Evolutionary conservation across 1,284 basidiomycete species (phyloP).

Genomic region (Xerocomus nothofagi): DNA sequence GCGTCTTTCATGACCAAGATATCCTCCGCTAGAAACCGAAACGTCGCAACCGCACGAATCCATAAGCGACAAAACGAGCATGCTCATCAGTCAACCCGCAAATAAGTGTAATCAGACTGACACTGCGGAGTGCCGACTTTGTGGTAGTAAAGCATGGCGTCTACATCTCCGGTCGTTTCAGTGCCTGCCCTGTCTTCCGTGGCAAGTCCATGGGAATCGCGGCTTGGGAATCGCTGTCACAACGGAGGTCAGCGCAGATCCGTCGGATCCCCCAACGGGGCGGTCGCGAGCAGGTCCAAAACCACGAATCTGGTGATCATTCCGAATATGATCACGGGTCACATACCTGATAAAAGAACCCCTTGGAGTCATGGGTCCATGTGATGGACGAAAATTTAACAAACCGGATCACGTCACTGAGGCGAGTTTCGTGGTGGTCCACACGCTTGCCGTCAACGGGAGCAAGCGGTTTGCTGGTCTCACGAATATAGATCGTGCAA

Average conservation of each 20-base stretch:
- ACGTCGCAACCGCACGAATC: constrained; percentile 7
- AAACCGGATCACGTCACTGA: constrained; percentile 67
- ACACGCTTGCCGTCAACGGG: constrained; percentile 39
- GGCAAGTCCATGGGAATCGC: constrained; percentile 48
- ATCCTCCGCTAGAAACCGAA: constrained; percentile 55
- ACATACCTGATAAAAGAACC: constrained; percentile 79
- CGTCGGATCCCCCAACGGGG: constrained; percentile 1
- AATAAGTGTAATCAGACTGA: constrained; percentile 35
- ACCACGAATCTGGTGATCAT: not conserved
- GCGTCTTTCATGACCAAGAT: constrained; percentile 64
- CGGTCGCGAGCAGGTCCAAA: not conserved
- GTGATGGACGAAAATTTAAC: constrained; percentile 74
- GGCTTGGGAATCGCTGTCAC: constrained; percentile 55
- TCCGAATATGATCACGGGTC: not conserved
- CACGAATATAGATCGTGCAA: constrained; percentile 65
- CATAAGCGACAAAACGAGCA: not conserved
- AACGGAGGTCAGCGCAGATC: constrained; percentile 1
- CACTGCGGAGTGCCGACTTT: constrained; percentile 67
- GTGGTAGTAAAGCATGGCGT: constrained; percentile 79
- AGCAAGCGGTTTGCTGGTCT: constrained; percentile 58
- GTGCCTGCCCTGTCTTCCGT: constrained; percentile 58
- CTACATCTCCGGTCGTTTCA: constrained; percentile 62
- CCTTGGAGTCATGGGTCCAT: constrained; percentile 77
- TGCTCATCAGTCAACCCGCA: constrained; percentile 4
- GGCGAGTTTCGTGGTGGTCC: constrained; percentile 51